phyloP scores from a whole-genome alignment of 306 rosid species.

The Quercus cerris region DNA sequence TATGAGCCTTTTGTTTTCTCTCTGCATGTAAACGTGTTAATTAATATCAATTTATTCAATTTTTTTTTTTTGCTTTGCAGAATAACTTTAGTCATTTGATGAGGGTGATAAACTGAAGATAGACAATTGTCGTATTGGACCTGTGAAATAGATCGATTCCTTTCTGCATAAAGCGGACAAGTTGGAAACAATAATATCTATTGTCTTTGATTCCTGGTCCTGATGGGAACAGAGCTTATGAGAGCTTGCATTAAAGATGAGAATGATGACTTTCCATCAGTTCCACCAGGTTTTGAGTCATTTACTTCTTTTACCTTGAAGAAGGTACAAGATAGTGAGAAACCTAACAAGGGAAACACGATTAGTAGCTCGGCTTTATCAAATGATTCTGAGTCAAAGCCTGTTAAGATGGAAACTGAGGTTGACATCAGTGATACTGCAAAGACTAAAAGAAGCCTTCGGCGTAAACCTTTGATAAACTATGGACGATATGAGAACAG shows the following conservation, averaged over 20 bases:
- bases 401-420: slow-evolving; percentile 50
- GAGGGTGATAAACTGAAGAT: slow-evolving; percentile 24
- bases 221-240: slow-evolving; percentile 92
- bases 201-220: slow-evolving; percentile 27
- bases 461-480: slow-evolving; percentile 68
- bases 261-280: slow-evolving; percentile 86
- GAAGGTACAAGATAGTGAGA: slow-evolving; percentile 50
- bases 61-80: slow-evolving; percentile 23
- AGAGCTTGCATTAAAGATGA: slow-evolving; percentile 81
- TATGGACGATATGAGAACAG: slow-evolving; percentile 44
- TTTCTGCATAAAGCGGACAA: slow-evolving; percentile 25
- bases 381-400: slow-evolving; percentile 45
- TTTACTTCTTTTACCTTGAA: slow-evolving; percentile 60
- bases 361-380: slow-evolving; percentile 45
- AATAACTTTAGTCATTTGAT: slow-evolving; percentile 17
- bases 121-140: background rate
- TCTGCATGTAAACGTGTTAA: background rate
- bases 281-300: slow-evolving; percentile 98
- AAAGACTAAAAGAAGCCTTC: slow-evolving; percentile 62
- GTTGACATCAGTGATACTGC: slow-evolving; percentile 38
- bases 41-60: slow-evolving; percentile 11
- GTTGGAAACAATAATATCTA: slow-evolving; percentile 9
- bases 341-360: slow-evolving; percentile 37
- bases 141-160: slow-evolving; percentile 20
- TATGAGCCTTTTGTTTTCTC: background rate